Conservation (phyloP, 257 asterid genomes). For the Rauvolfia tetraphylla region DNA sequence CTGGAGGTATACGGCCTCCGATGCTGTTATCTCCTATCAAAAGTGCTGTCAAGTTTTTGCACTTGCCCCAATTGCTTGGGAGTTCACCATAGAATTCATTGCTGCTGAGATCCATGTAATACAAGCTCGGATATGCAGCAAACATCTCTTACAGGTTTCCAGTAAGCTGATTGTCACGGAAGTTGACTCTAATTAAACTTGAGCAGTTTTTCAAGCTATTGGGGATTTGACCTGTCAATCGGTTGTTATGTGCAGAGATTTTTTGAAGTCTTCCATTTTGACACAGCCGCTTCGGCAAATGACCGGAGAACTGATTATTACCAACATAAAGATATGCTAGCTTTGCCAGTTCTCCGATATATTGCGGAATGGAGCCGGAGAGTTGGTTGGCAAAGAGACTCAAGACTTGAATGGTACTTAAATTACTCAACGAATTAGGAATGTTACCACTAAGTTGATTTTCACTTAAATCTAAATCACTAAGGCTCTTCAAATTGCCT, state of each 20-base stretch:
- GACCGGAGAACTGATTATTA: not conserved
- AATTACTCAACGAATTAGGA: not conserved
- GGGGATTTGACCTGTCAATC: slow-evolving; percentile 15
- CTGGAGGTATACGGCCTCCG: slow-evolving; percentile 23
- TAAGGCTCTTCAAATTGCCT: slow-evolving; percentile 15
- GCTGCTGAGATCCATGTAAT: slow-evolving; percentile 29
- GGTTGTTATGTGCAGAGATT: slow-evolving; percentile 23
- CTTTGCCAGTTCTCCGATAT: not conserved
- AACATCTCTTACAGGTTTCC: slow-evolving; percentile 29
- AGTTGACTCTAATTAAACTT: slow-evolving; percentile 22
- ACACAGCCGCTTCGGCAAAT: slow-evolving; percentile 20
- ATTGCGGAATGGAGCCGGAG: not conserved
- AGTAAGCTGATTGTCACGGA: slow-evolving; percentile 23
- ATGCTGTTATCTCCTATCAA: slow-evolving; percentile 25
- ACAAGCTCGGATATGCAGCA: slow-evolving; percentile 29
- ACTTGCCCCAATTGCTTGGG: slow-evolving; percentile 27
- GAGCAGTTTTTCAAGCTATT: slow-evolving; percentile 21
- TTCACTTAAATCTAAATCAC: not conserved
- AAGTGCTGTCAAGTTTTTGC: slow-evolving; percentile 17
- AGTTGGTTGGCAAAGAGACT: not conserved
- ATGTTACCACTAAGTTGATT: slow-evolving; percentile 14
- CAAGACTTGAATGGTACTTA: not conserved
- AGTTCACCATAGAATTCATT: slow-evolving; percentile 31
- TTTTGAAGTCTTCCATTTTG: slow-evolving; percentile 19
- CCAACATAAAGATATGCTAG: not conserved